Percentiles rank a stretch among this genome's conserved stretches.
Evolutionary conservation across 1,284 basidiomycete species (phyloP).

Genomic region (Agaricales sp.): DNA sequence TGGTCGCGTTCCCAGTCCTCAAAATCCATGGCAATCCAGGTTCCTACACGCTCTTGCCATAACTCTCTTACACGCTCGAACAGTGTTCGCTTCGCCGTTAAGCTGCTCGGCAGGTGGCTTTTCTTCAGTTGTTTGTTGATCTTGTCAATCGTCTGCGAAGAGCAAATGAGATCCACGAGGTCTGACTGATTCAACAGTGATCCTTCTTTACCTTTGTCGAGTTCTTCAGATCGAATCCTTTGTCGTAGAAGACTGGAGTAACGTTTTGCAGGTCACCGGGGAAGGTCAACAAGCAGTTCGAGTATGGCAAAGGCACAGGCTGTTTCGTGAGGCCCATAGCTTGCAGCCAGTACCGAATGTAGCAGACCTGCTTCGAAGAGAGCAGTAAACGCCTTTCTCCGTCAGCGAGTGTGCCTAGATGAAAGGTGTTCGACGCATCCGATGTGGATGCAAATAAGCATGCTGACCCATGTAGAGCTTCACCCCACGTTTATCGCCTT

Average conservation of each 20-base stretch:
- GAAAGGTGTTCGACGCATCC: background rate
- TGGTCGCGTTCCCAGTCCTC: conserved; percentile 75
- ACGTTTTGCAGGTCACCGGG: conserved; percentile 37
- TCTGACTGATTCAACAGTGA: conserved; percentile 1
- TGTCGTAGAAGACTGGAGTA: conserved; percentile 45
- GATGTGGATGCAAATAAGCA: background rate
- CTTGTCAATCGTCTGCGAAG: conserved; percentile 55
- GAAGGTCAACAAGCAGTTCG: conserved; percentile 47
- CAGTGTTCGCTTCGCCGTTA: conserved; percentile 41
- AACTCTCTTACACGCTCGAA: conserved; percentile 61
- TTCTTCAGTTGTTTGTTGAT: conserved; percentile 68
- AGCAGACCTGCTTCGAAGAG: conserved; percentile 77
- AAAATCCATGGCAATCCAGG: conserved; percentile 71
- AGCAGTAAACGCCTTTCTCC: conserved; percentile 68
- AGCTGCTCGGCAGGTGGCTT: conserved; percentile 31
- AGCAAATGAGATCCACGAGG: background rate
- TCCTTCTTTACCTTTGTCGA: conserved; percentile 53
- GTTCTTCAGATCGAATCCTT: conserved; percentile 40
- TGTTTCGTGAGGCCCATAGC: conserved; percentile 57
- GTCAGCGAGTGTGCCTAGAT: conserved; percentile 44
- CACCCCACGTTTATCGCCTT: conserved; percentile 48
- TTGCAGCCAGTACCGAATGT: conserved; percentile 76
- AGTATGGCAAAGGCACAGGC: conserved; percentile 60
- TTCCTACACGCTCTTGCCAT: conserved; percentile 49
- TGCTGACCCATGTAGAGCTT: conserved; percentile 60